Percentiles rank a stretch among this genome's conserved stretches.
Conservation (phyloP, 331 rosid species). For the Cydonia oblonga region DNA sequence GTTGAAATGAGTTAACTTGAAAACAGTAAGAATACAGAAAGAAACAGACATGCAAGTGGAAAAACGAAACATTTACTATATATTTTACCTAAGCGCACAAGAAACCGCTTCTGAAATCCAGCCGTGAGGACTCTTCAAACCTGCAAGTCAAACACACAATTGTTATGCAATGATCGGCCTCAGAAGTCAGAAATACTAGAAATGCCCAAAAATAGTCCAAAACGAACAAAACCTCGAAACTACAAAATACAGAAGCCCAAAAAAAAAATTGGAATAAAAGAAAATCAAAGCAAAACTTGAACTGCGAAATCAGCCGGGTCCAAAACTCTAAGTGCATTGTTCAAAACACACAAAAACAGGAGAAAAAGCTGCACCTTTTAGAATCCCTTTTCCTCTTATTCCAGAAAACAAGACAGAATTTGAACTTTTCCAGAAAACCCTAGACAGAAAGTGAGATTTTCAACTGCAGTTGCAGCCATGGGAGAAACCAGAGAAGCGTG, state of each 20-base stretch:
- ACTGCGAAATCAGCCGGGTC: not conserved
- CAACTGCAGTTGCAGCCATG: not conserved
- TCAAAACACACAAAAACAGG: not conserved
- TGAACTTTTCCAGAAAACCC: not conserved
- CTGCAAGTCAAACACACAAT: not conserved
- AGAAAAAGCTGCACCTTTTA: not conserved
- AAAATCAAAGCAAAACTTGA: not conserved
- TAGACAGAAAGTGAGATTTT: not conserved
- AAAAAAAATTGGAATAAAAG: not conserved
- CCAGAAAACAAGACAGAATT: not conserved
- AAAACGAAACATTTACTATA: not conserved
- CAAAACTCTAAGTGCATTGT: not conserved
- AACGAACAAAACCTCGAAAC: not conserved
- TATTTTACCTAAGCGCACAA: not conserved
- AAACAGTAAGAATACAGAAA: not conserved
- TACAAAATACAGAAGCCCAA: not conserved
- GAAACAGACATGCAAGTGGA: slow-evolving; percentile 4
- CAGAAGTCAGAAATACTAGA: not conserved
- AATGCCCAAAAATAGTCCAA: not conserved
- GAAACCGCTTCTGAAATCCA: not conserved
- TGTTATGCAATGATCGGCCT: not conserved
- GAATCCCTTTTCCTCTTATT: not conserved
- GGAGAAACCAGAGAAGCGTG: not conserved
- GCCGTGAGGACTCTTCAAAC: not conserved
- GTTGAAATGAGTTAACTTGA: not conserved